Evolutionary conservation across 768 basidiomycete genomes (phyloP).

Genomic region (Sarcomyxa edulis): DNA sequence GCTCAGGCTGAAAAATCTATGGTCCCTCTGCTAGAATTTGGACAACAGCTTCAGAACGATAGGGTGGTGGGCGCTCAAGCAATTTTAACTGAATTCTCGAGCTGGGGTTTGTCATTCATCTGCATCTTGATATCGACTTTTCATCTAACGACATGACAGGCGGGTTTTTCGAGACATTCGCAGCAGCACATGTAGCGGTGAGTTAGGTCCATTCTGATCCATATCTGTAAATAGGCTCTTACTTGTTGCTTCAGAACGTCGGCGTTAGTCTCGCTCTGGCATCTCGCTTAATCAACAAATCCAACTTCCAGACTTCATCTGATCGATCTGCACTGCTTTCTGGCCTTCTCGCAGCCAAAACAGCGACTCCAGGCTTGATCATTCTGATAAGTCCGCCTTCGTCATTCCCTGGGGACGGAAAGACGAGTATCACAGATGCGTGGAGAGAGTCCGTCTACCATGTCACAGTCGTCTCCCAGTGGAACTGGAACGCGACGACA

Average conservation of each 20-base stretch:
- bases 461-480: constrained; percentile 35
- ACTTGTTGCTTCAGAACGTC: constrained; percentile 21
- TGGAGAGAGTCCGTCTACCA: constrained; percentile 39
- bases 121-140: no score
- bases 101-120: constrained; percentile 28
- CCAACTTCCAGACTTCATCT: constrained; percentile 28
- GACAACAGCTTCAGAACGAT: constrained; percentile 17
- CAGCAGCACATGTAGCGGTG: constrained; percentile 29
- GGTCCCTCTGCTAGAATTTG: constrained; percentile 34
- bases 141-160: no score
- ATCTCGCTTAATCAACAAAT: constrained; percentile 37
- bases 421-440: constrained; percentile 38
- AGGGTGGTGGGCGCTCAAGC: constrained; percentile 15
- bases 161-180: constrained; percentile 37
- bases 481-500: constrained; percentile 40
- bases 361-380: constrained; percentile 32
- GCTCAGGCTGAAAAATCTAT: constrained; percentile 34
- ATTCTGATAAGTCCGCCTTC: constrained; percentile 35
- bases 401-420: constrained; percentile 24
- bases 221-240: constrained; percentile 2
- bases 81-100: constrained; percentile 31
- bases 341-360: constrained; percentile 29
- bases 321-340: constrained; percentile 25
- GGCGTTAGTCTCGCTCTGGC: constrained; percentile 35
- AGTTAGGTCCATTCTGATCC: constrained; percentile 9